phyloP scores from a whole-genome alignment of 2,329 filamentous ascomycete species.

The Mariannaea elegans region DNA sequence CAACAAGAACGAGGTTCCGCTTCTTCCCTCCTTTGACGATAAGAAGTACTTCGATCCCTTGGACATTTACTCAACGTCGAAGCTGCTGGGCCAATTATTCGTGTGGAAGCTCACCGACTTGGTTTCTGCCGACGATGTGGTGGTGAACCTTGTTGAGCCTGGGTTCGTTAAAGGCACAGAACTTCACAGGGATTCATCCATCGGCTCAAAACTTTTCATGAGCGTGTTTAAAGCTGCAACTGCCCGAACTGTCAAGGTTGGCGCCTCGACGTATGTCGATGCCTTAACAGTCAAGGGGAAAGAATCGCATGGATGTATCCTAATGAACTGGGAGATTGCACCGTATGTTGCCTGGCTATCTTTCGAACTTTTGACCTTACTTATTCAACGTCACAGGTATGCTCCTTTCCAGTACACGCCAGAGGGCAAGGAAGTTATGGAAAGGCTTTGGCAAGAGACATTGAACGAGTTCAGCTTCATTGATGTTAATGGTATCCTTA shows the following conservation, averaged over 20 bases:
- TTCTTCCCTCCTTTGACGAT: conserved; percentile 15
- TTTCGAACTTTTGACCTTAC: background rate
- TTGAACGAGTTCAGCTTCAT: background rate
- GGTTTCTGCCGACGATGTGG: conserved; percentile 29
- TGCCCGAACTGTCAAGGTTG: conserved; percentile 13
- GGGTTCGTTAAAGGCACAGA: conserved; percentile 27
- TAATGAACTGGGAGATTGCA: conserved; percentile 29
- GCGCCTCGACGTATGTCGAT: conserved; percentile 33
- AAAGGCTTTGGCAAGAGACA: conserved; percentile 10
- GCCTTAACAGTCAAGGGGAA: conserved; percentile 28
- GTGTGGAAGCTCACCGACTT: conserved; percentile 23
- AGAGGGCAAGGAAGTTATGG: background rate
- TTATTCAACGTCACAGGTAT: background rate
- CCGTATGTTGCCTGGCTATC: conserved; percentile 34
- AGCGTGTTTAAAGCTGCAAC: background rate
- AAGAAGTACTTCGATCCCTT: background rate
- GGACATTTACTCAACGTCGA: conserved; percentile 31
- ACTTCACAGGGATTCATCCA: conserved; percentile 18
- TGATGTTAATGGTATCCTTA: background rate
- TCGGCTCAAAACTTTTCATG: background rate
- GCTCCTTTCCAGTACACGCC: background rate
- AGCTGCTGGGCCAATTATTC: conserved; percentile 32
- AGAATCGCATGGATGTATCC: conserved; percentile 35
- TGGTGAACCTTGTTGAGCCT: conserved; percentile 36
- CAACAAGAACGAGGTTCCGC: background rate